Percentiles rank a stretch among this genome's conserved stretches.
Conservation (phyloP, 2,329 filamentous ascomycete species). For the Trichophyton simii region DNA sequence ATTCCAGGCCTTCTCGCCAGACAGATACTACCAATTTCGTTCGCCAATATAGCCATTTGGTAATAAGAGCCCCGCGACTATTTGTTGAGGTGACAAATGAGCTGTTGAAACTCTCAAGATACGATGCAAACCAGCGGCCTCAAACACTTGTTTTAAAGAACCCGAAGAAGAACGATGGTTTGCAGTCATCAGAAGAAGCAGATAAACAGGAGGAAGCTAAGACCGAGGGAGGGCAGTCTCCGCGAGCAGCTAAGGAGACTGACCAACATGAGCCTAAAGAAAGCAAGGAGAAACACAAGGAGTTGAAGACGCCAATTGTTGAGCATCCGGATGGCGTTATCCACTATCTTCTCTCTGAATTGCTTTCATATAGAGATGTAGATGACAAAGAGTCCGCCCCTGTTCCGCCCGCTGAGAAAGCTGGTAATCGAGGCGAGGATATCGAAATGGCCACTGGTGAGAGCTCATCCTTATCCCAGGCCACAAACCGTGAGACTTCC, state of each 20-base stretch:
- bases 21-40: slow-evolving; percentile 62
- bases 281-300: slow-evolving; percentile 45
- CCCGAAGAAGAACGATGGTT: slow-evolving; percentile 23
- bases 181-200: slow-evolving; percentile 20
- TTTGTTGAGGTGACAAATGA: slow-evolving; percentile 85
- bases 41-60: slow-evolving; percentile 63
- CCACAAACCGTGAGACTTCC: neutral
- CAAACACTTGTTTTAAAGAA: slow-evolving; percentile 44
- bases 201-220: slow-evolving; percentile 17
- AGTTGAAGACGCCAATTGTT: slow-evolving; percentile 69
- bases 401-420: slow-evolving; percentile 12
- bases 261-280: slow-evolving; percentile 14
- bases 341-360: slow-evolving; percentile 83
- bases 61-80: slow-evolving; percentile 66
- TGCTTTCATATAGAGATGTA: slow-evolving; percentile 83
- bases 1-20: slow-evolving; percentile 43
- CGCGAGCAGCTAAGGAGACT: slow-evolving; percentile 22
- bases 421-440: slow-evolving; percentile 30
- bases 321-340: slow-evolving; percentile 92
- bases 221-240: slow-evolving; percentile 10
- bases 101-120: slow-evolving; percentile 60
- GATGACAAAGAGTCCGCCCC: slow-evolving; percentile 60
- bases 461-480: slow-evolving; percentile 20
- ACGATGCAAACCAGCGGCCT: slow-evolving; percentile 41
- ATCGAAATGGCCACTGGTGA: slow-evolving; percentile 39